Base-by-base conservation (phyloP, 495 filamentous ascomycete species). In the Podospora fimiseda region DNA sequence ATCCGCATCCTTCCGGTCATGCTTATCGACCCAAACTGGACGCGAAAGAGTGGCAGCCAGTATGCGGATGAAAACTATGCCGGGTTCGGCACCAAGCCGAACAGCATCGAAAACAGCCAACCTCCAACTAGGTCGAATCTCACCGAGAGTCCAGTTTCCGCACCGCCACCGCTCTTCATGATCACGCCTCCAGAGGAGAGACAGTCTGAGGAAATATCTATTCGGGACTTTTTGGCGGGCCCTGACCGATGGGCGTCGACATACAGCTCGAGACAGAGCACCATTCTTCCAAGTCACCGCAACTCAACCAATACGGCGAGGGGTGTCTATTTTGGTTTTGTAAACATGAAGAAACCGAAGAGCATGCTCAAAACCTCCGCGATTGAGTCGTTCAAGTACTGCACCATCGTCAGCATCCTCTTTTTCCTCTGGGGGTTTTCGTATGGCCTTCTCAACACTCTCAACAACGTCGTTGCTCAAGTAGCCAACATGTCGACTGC, bases 391-490 rank as follows among this genome's bases (percentile, higher is more conserved):
- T 71, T 78, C 59, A 74, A 67, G 51, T 78, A 78, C 53, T 74
- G 74, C 60, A 66, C 69, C 22, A 66, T 89, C 30, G 83, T 87
- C 43, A 90, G 85, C 7, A 73, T 89, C 49, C 73, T 92, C 2
- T 92, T 90, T 69, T 91, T 94, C 67, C 74, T 93, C 6, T 91
- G 86, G 88, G 88, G 88, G 0, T 89, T 92, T 58, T 81, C 85
- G 2, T 90, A 92, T 64, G 86, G 87, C 51, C 78, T 84, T 1
- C 74, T 90, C 43, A 88, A 90, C 41, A 53, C 50, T 5, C 38
- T 56, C 53, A 60, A 46, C 42, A 50, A 40, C 33, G 44, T 24
- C 15, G 43, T 47, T 9, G 45, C 48, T 18, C 45, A 53, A 19
- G 64, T 81, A 7, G 67, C 72, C 5, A 60, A 56, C 23, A 65